Conservation (phyloP, 2,329 filamentous ascomycete genomes). For the Penicillium sp. region DNA sequence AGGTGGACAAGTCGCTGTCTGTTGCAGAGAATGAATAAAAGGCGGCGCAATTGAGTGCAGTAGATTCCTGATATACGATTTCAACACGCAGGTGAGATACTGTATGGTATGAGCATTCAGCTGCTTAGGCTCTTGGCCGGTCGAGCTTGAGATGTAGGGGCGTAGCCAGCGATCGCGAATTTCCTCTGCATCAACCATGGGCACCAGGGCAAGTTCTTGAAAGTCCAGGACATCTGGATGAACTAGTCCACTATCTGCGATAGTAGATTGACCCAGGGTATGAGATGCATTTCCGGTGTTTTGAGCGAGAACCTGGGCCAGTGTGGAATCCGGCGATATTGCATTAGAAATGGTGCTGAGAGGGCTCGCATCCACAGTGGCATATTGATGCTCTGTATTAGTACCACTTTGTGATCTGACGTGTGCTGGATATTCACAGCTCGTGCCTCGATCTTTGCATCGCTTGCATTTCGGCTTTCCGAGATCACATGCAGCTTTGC, state of each 20-base stretch:
- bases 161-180: constrained; percentile 32
- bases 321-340: neutral
- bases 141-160: constrained; percentile 21
- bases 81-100: constrained; percentile 25
- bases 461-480: constrained; percentile 19
- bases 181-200: constrained; percentile 19
- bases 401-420: no score
- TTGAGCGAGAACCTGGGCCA: neutral
- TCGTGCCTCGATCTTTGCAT: constrained; percentile 14
- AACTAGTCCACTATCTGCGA: neutral
- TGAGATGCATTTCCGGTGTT: neutral
- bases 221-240: neutral
- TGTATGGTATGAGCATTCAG: constrained; percentile 24
- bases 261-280: neutral
- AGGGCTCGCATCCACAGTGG: neutral
- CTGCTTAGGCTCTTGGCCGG: constrained; percentile 20
- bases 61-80: constrained; percentile 25
- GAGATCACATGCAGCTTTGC: constrained; percentile 22
- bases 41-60: constrained; percentile 19
- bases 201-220: constrained; percentile 11
- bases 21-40: constrained; percentile 27
- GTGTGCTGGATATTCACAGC: constrained; percentile 15
- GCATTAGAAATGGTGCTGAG: neutral
- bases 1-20: constrained; percentile 8
- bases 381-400: neutral